Evolutionary conservation across 345 rosid genomes (phyloP).

Genomic region (Pugionium cornutum): DNA sequence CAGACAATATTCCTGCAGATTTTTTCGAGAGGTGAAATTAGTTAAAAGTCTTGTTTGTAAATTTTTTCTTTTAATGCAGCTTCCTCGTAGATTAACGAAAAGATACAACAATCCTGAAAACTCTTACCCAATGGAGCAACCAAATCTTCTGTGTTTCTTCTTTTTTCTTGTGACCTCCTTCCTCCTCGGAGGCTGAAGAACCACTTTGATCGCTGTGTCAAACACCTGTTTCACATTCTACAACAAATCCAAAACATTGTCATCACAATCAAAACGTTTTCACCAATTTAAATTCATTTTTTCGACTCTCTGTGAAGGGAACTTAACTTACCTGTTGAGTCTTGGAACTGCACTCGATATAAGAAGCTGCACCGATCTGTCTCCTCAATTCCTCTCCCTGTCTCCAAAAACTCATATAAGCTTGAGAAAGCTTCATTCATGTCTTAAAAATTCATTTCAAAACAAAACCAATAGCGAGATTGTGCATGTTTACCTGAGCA

Average conservation of each 20-base stretch:
- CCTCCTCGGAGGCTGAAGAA: slow-evolving; percentile 95
- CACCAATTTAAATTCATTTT: not conserved
- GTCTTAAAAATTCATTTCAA: not conserved
- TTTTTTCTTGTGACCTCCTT: slow-evolving; percentile 67
- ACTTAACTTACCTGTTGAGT: slow-evolving; percentile 92
- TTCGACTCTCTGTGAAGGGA: not conserved
- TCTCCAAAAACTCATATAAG: slow-evolving; percentile 17
- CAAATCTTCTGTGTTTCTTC: slow-evolving; percentile 60
- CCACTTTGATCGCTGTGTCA: slow-evolving; percentile 92
- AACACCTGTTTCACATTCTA: slow-evolving; percentile 96
- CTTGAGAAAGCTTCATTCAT: slow-evolving; percentile 2
- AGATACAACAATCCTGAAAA: slow-evolving; percentile 9
- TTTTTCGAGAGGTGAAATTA: not conserved
- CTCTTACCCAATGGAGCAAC: slow-evolving; percentile 76
- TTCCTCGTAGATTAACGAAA: not conserved
- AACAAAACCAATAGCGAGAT: not conserved
- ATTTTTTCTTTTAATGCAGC: not conserved
- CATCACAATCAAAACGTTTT: not conserved
- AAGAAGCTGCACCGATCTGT: slow-evolving; percentile 94
- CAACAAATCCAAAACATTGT: slow-evolving; percentile 19
- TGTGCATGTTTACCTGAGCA: slow-evolving; percentile 55
- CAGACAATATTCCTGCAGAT: slow-evolving; percentile 67
- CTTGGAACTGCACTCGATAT: slow-evolving; percentile 96
- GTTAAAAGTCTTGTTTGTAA: slow-evolving; percentile 4
- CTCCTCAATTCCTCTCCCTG: slow-evolving; percentile 96